A percentile compares a stretch with the other conserved stretches of the same genome.
Evolutionary conservation across 345 rosid species (phyloP).

Genomic region (Nasturtium officinale): DNA sequence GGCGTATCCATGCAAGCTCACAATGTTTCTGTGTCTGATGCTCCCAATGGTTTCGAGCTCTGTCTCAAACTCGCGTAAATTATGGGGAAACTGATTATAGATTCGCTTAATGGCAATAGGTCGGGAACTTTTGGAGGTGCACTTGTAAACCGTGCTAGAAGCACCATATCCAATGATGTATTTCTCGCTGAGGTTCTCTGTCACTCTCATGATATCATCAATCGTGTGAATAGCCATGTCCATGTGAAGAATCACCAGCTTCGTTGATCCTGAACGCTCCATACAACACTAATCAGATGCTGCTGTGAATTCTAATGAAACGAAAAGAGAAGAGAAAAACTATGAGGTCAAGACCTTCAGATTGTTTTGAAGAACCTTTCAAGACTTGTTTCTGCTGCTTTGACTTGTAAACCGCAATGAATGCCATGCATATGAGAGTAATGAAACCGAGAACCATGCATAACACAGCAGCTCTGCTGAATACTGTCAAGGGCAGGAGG

Average conservation of each 20-base stretch:
- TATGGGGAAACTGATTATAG: conserved; percentile 64
- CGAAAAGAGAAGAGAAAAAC: not conserved
- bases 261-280: conserved; percentile 62
- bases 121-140: conserved; percentile 77
- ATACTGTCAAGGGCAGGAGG: conserved; percentile 40
- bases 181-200: conserved; percentile 87
- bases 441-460: conserved; percentile 70
- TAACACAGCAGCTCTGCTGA: conserved; percentile 62
- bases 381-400: conserved; percentile 50
- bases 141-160: conserved; percentile 89
- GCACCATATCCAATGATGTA: conserved; percentile 86
- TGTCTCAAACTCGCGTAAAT: conserved; percentile 81
- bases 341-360: conserved; percentile 48
- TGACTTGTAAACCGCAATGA: conserved; percentile 69
- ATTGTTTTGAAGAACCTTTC: conserved; percentile 41
- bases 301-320: not conserved
- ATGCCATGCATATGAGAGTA: conserved; percentile 53
- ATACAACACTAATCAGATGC: not conserved
- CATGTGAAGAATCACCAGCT: conserved; percentile 95
- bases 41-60: conserved; percentile 96
- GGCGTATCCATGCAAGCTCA: conserved; percentile 92
- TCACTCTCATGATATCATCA: conserved; percentile 85
- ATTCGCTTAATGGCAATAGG: conserved; percentile 94
- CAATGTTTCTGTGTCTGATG: conserved; percentile 90
- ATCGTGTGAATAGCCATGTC: conserved; percentile 92